Evolutionary conservation across 108 stramenopile species (phyloP).

Genomic region (Cyclotella cryptica): DNA sequence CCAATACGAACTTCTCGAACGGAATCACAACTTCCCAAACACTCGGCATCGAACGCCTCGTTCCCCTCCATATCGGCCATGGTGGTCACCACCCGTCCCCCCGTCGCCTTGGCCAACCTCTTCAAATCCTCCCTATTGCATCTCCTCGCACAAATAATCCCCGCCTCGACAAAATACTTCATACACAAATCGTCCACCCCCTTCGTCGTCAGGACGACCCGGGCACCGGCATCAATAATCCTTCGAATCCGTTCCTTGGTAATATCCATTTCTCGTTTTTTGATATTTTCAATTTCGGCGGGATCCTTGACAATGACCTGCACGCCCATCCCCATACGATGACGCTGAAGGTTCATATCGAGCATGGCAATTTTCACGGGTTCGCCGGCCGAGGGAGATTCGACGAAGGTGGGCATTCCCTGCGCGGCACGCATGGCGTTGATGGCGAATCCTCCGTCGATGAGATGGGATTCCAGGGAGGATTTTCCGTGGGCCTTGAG

Average conservation of each 20-base stretch:
- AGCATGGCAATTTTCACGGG: constrained; percentile 96
- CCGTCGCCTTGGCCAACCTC: constrained; percentile 98
- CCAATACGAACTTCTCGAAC: constrained; percentile 97
- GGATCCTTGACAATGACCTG: constrained; percentile 93
- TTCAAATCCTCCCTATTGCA: constrained; percentile 97
- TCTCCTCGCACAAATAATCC: constrained; percentile 93
- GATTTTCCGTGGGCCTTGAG: constrained; percentile 99
- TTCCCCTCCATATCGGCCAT: constrained; percentile 99
- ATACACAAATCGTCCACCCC: constrained; percentile 99
- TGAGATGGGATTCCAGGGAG: constrained; percentile 90
- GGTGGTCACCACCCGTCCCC: constrained; percentile 94
- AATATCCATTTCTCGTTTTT: constrained; percentile 98
- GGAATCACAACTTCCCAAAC: constrained; percentile 89
- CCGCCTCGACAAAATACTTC: constrained; percentile 99
- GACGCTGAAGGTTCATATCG: constrained; percentile 99
- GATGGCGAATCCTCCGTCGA: constrained; percentile 95
- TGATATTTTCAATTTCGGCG: constrained; percentile 95
- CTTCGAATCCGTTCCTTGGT: constrained; percentile 99
- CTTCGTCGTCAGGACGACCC: constrained; percentile 98
- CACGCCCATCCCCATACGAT: constrained; percentile 99
- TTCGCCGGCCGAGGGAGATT: constrained; percentile 41
- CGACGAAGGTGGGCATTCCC: constrained; percentile 95
- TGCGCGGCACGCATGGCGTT: constrained; percentile 95
- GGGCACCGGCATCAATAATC: constrained; percentile 96
- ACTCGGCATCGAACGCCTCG: constrained; percentile 93